A percentile compares a stretch with the other conserved stretches of the same genome.
Conservation (phyloP, 805 yeast species). For the Pachysolen tannophilus region DNA sequence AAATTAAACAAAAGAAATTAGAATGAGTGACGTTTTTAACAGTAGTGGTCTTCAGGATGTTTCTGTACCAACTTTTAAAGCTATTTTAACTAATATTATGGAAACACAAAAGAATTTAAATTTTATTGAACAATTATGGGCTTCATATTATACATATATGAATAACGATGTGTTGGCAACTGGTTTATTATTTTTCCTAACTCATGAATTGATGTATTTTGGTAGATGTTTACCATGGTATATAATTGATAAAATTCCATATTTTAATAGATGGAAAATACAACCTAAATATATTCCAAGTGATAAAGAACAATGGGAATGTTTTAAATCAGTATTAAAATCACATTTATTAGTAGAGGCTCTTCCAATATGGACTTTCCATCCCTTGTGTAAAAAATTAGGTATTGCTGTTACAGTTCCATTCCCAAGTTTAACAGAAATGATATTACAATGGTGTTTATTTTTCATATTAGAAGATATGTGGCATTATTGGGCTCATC, state of each 20-base stretch:
- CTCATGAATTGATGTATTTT: slow-evolving; percentile 49
- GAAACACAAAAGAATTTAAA: slow-evolving; percentile 34
- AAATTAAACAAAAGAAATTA: no score
- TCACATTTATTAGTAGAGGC: slow-evolving; percentile 54
- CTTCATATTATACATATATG: slow-evolving; percentile 46
- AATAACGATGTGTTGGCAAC: slow-evolving; percentile 50
- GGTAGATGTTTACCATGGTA: slow-evolving; percentile 56
- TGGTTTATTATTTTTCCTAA: slow-evolving; percentile 44
- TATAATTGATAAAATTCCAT: slow-evolving; percentile 44
- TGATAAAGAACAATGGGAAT: slow-evolving; percentile 54
- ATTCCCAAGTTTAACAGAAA: slow-evolving; percentile 36
- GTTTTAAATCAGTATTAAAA: slow-evolving; percentile 46
- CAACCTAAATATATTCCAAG: slow-evolving; percentile 46
- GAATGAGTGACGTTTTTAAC: slow-evolving; percentile 25
- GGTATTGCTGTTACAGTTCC: slow-evolving; percentile 46
- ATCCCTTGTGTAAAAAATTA: slow-evolving; percentile 41
- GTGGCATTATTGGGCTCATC: slow-evolving; percentile 57
- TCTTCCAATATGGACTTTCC: slow-evolving; percentile 56
- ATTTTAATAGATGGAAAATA: slow-evolving; percentile 43
- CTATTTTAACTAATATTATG: slow-evolving; percentile 27
- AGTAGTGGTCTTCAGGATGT: slow-evolving; percentile 18
- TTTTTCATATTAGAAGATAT: slow-evolving; percentile 48
- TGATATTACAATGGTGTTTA: slow-evolving; percentile 35
- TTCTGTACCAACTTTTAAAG: slow-evolving; percentile 21
- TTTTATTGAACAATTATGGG: slow-evolving; percentile 41